These are phyloP conservation scores for Sambucus nigra DNA, from an alignment of 129 eudicot species.

Conservation along the genomic window DNA sequence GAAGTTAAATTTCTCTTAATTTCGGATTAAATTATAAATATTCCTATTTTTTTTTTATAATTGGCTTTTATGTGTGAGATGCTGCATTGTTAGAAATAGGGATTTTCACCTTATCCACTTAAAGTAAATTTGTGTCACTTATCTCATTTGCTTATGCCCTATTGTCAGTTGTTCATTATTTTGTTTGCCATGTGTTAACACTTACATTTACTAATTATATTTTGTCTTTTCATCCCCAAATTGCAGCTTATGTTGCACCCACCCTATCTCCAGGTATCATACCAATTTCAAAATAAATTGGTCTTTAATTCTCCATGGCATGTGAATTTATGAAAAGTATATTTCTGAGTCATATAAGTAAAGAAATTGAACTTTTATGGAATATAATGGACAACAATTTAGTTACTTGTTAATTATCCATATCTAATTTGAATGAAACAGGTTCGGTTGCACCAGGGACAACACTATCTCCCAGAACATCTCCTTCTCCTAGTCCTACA, in stretches of 20 bases:
- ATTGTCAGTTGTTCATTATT: too few relatives aligned
- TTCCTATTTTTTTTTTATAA: too few relatives aligned
- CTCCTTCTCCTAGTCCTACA: constrained; percentile 31
- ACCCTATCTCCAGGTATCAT: constrained; percentile 57
- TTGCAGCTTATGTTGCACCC: constrained; percentile 56
- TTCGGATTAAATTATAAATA: too few relatives aligned
- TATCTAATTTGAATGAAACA: constrained; percentile 3
- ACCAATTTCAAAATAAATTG: background rate
- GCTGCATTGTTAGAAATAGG: too few relatives aligned
- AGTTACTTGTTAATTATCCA: background rate
- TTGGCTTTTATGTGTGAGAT: too few relatives aligned
- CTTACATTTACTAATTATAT: background rate
- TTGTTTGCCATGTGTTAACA: too few relatives aligned
- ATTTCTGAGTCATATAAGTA: too few relatives aligned
- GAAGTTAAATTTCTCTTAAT: too few relatives aligned
- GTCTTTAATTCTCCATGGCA: background rate
- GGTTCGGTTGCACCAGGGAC: constrained; percentile 50
- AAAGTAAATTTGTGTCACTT: too few relatives aligned
- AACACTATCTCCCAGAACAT: constrained; percentile 23
- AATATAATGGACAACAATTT: background rate
- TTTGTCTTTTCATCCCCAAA: background rate
- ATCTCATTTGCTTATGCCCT: too few relatives aligned
- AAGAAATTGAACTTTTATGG: background rate
- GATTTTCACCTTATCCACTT: too few relatives aligned
- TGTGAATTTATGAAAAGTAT: too few relatives aligned